phyloP scores from a whole-genome alignment of 352 stramenopile species.

The Globisporangium acanthophoron region DNA sequence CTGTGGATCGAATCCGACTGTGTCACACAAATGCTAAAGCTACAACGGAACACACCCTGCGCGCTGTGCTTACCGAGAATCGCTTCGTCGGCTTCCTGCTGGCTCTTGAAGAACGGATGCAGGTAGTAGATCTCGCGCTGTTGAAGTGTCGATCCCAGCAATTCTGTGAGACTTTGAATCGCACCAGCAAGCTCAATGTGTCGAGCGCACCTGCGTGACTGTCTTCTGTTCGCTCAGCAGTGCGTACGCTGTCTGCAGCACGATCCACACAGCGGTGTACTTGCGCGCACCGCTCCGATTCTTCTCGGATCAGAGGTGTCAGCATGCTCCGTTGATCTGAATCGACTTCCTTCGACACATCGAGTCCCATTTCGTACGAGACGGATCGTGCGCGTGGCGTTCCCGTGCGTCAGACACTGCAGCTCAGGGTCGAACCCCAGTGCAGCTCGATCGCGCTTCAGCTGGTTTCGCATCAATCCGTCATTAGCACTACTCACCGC shows the following conservation, averaged over 20 bases:
- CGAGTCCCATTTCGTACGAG: constrained; percentile 28
- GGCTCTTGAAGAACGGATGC: constrained; percentile 76
- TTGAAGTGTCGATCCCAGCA: background rate
- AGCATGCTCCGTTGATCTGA: background rate
- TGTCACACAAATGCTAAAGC: background rate
- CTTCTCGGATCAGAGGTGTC: constrained; percentile 7
- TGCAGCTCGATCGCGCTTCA: constrained; percentile 43
- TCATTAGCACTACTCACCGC: background rate
- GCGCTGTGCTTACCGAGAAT: constrained; percentile 47
- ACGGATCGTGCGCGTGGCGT: constrained; percentile 48
- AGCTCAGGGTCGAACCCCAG: constrained; percentile 60
- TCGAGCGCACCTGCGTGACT: constrained; percentile 54
- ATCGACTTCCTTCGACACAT: too few relatives aligned
- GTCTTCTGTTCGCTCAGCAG: constrained; percentile 74
- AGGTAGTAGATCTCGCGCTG: constrained; percentile 84
- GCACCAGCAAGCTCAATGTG: background rate
- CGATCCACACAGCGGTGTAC: constrained; percentile 80
- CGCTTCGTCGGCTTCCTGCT: constrained; percentile 77
- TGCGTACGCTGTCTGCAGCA: constrained; percentile 72
- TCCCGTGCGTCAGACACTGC: constrained; percentile 46
- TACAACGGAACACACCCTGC: background rate
- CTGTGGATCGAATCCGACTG: constrained; percentile 16
- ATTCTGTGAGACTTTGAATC: background rate
- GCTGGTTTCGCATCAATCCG: constrained; percentile 16
- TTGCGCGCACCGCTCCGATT: constrained; percentile 61